These are phyloP conservation scores for Spathaspora arborariae DNA, from an alignment of 805 yeast genomes.

Conservation along the genomic window DNA sequence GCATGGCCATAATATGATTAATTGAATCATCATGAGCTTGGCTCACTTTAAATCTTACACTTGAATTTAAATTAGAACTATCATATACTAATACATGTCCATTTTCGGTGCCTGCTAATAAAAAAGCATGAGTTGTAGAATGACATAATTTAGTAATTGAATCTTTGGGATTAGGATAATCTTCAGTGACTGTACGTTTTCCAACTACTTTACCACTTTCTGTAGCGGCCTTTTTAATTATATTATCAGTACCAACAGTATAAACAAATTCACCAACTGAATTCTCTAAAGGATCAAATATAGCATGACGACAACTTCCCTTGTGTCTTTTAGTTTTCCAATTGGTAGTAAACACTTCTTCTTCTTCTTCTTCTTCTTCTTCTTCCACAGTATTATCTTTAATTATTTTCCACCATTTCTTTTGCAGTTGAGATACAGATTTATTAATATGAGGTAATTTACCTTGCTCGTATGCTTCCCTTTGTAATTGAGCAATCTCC, in stretches of 20 bases:
- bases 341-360: slow-evolving; percentile 22
- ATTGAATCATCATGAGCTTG: slow-evolving; percentile 74
- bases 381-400: slow-evolving; percentile 23
- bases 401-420: slow-evolving; percentile 46
- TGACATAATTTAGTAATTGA: slow-evolving; percentile 42
- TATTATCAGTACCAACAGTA: slow-evolving; percentile 76
- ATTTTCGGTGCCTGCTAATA: slow-evolving; percentile 62
- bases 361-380: slow-evolving; percentile 17
- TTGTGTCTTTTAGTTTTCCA: slow-evolving; percentile 94
- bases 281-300: slow-evolving; percentile 51
- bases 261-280: slow-evolving; percentile 50
- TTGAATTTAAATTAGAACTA: slow-evolving; percentile 46
- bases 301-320: slow-evolving; percentile 74
- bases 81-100: slow-evolving; percentile 68
- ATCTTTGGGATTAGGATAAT: slow-evolving; percentile 22
- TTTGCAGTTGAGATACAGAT: slow-evolving; percentile 31
- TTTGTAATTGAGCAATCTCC: slow-evolving; percentile 16
- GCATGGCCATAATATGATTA: slow-evolving; percentile 68
- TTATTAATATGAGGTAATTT: slow-evolving; percentile 18
- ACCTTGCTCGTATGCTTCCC: slow-evolving; percentile 22
- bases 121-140: slow-evolving; percentile 44
- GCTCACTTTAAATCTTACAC: slow-evolving; percentile 42
- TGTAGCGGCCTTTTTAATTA: slow-evolving; percentile 68
- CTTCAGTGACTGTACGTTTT: slow-evolving; percentile 36
- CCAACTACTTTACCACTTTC: slow-evolving; percentile 72